Conservation (phyloP, 176 grass and related monocot genomes). For the Guadua angustifolia region DNA sequence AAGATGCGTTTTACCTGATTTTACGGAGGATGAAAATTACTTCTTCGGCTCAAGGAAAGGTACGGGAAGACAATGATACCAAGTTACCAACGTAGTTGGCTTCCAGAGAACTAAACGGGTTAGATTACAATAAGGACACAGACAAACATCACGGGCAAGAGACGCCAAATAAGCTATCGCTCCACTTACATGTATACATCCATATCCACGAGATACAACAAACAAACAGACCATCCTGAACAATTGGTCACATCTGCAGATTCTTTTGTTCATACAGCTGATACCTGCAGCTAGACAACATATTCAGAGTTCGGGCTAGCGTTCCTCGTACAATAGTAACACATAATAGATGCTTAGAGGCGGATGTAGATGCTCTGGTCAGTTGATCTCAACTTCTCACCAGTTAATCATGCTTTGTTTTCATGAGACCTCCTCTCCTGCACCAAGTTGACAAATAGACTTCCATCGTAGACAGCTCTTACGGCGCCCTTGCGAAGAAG, state of each 20-base stretch:
- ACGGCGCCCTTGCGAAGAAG: slow-evolving; percentile 68
- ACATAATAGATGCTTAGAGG: background rate
- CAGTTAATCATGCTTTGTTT: slow-evolving; percentile 21
- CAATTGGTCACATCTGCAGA: too few relatives aligned
- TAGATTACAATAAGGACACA: background rate
- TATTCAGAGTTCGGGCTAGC: background rate
- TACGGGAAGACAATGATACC: background rate
- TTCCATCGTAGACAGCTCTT: slow-evolving; percentile 68
- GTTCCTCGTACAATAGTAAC: background rate
- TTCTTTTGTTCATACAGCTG: background rate
- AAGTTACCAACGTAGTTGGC: background rate
- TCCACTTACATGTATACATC: background rate
- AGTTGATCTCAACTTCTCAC: background rate
- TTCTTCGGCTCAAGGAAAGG: too few relatives aligned
- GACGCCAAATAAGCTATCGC: slow-evolving; percentile 4
- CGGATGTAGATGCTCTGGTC: background rate
- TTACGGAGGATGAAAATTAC: too few relatives aligned
- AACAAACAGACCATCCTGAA: too few relatives aligned
- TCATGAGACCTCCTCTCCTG: slow-evolving; percentile 14
- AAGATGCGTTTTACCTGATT: too few relatives aligned
- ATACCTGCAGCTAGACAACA: background rate
- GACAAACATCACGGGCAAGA: slow-evolving; percentile 17
- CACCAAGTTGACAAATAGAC: slow-evolving; percentile 62
- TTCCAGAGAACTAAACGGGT: background rate
- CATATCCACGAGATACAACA: too few relatives aligned